These are phyloP conservation scores for Trichopus zeylanicus DNA, from an alignment of 116 monocot species.

Conservation along the genomic window DNA sequence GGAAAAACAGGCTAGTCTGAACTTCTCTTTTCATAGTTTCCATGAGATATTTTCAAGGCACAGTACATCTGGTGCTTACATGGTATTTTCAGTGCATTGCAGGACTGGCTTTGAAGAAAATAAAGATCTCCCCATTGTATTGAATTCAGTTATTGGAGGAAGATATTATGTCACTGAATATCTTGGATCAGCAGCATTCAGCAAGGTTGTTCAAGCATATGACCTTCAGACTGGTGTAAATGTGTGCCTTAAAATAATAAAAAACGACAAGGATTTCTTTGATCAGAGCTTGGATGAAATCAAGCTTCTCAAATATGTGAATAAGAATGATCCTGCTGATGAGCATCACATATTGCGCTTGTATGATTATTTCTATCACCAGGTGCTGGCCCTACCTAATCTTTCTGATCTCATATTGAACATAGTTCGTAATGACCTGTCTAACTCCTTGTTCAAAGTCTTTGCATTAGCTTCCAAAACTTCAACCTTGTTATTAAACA, in stretches of 20 bases:
- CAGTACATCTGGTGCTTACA: constrained; percentile 19
- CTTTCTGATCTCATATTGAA: neutral
- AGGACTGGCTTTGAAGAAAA: constrained; percentile 98
- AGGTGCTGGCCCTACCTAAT: constrained; percentile 29
- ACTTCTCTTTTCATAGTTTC: neutral
- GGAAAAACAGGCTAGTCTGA: constrained; percentile 67
- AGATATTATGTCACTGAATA: constrained; percentile 89
- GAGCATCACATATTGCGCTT: constrained; percentile 70
- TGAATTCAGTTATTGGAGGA: constrained; percentile 77
- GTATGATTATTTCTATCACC: constrained; percentile 91
- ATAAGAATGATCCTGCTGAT: constrained; percentile 82
- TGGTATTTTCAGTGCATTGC: constrained; percentile 17
- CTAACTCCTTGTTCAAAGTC: no score
- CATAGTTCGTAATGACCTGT: no score
- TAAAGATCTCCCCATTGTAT: constrained; percentile 72
- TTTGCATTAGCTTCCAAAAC: no score
- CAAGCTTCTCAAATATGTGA: constrained; percentile 90
- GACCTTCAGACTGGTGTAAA: constrained; percentile 79
- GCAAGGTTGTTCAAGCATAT: constrained; percentile 91
- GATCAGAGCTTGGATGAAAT: constrained; percentile 99
- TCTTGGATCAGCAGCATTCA: constrained; percentile 94
- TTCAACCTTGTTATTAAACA: no score
- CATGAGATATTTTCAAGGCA: neutral
- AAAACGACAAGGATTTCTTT: constrained; percentile 96
- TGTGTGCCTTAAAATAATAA: constrained; percentile 91